Evolutionary conservation across 768 basidiomycete genomes (phyloP).

Genomic region (Kwoniella heveanensis): DNA sequence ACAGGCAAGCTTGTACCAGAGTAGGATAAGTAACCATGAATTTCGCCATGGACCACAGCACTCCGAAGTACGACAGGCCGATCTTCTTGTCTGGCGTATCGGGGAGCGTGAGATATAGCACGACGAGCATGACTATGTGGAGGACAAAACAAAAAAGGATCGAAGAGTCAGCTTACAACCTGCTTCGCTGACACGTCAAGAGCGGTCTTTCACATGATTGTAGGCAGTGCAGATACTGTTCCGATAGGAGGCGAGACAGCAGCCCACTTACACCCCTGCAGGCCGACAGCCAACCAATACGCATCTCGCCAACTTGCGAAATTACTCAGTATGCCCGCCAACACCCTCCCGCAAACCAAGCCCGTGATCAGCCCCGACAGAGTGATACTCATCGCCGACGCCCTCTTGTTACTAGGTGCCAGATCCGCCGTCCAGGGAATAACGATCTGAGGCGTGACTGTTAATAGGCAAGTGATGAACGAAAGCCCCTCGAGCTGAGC

Average conservation of each 20-base stretch:
- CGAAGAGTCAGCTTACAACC: too few relatives aligned
- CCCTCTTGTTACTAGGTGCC: conserved; percentile 71
- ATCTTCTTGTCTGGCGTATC: conserved; percentile 74
- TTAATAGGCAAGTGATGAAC: conserved; percentile 70
- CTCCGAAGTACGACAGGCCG: conserved; percentile 67
- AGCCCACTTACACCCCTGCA: conserved; percentile 62
- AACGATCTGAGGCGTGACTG: conserved; percentile 63
- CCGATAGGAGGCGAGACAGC: too few relatives aligned
- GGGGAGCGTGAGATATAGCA: conserved; percentile 70
- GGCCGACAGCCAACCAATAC: conserved; percentile 74
- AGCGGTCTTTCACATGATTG: too few relatives aligned
- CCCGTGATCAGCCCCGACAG: conserved; percentile 51
- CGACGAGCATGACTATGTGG: conserved; percentile 46
- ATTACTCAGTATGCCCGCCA: conserved; percentile 65
- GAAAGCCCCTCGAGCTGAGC: conserved; percentile 68
- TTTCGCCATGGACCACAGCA: conserved; percentile 69
- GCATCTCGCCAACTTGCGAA: conserved; percentile 72
- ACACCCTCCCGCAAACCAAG: conserved; percentile 46
- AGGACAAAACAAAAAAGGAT: too few relatives aligned
- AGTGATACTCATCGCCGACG: conserved; percentile 70
- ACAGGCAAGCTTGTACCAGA: conserved; percentile 66
- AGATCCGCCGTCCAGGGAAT: conserved; percentile 80
- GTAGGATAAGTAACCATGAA: conserved; percentile 76
- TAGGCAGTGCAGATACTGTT: too few relatives aligned
- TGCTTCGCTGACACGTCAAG: too few relatives aligned